Conservation (phyloP, 768 basidiomycete species). For the Pholiota molesta region DNA sequence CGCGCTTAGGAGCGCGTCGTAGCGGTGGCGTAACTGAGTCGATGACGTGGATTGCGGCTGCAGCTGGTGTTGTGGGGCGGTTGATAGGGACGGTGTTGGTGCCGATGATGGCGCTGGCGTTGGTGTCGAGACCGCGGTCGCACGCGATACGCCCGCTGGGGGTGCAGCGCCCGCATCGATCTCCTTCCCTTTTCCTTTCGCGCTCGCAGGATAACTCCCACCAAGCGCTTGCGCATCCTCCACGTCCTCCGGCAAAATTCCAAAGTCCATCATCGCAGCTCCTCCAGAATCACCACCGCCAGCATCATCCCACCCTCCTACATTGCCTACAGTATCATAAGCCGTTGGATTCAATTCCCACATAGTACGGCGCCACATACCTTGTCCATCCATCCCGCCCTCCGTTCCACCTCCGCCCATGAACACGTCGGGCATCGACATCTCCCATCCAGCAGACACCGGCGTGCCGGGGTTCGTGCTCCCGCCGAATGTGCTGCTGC, state of each 20-base stretch:
- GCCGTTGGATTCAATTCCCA: conserved; percentile 16
- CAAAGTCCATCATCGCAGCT: conserved; percentile 8
- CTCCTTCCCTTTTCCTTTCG: conserved; percentile 1
- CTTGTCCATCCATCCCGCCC: conserved; percentile 12
- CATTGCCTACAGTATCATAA: conserved; percentile 11
- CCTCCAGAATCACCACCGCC: neutral
- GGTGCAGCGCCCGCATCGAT: neutral
- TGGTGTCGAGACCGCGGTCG: neutral
- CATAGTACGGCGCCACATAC: conserved; percentile 25
- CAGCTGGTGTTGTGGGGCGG: neutral
- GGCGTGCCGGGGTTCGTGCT: conserved; percentile 37
- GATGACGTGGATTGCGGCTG: neutral
- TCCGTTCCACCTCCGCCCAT: conserved; percentile 11
- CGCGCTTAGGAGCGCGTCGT: too few relatives aligned
- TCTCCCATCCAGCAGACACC: conserved; percentile 38
- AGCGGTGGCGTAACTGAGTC: too few relatives aligned
- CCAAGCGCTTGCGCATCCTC: neutral
- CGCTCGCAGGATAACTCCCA: neutral
- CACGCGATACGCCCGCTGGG: neutral
- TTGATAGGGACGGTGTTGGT: neutral
- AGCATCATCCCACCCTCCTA: conserved; percentile 7
- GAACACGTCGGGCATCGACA: conserved; percentile 34
- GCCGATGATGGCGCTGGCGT: neutral
- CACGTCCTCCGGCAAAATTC: conserved; percentile 11
- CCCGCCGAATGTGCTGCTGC: conserved; percentile 30